Evolutionary conservation across 2,329 filamentous ascomycete genomes (phyloP).

Genomic region (Zymoseptoria tritici): DNA sequence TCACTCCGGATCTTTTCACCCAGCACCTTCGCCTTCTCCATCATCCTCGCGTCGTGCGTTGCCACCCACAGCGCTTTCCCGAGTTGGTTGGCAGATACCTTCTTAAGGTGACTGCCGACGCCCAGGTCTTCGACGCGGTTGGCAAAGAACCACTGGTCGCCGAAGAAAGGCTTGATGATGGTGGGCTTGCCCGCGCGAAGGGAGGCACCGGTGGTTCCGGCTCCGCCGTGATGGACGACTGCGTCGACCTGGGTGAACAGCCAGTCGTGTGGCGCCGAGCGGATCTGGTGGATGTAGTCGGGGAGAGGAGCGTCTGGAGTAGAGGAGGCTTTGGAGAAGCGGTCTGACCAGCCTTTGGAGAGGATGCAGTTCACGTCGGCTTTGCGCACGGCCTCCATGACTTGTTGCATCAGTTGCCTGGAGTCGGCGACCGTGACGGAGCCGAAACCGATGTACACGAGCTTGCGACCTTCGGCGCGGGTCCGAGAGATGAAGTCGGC

Average conservation of each 20-base stretch:
- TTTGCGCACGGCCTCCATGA: constrained; percentile 82
- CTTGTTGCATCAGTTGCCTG: constrained; percentile 79
- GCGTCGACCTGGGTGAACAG: constrained; percentile 90
- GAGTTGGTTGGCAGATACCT: constrained; percentile 79
- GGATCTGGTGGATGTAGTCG: constrained; percentile 77
- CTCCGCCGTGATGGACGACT: constrained; percentile 87
- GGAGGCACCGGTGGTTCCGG: constrained; percentile 89
- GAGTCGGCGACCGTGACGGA: constrained; percentile 92
- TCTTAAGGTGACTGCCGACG: constrained; percentile 82
- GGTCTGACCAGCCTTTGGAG: constrained; percentile 95
- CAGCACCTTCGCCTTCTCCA: constrained; percentile 70
- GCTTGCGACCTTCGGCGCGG: constrained; percentile 71
- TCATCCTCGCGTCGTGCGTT: constrained; percentile 85
- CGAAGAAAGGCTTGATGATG: constrained; percentile 94
- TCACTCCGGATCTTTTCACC: constrained; percentile 89
- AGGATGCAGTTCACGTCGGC: constrained; percentile 91
- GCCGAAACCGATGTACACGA: constrained; percentile 95
- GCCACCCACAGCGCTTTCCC: constrained; percentile 84
- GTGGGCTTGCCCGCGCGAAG: constrained; percentile 86
- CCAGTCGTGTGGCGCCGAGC: constrained; percentile 92
- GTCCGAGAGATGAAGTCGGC: constrained; percentile 77
- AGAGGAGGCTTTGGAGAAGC: constrained; percentile 53
- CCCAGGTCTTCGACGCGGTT: constrained; percentile 84
- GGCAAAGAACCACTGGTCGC: constrained; percentile 96
- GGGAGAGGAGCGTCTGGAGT: constrained; percentile 61